These are phyloP conservation scores for Camelina hispida DNA, from an alignment of 345 rosid species.

Conservation along the genomic window DNA sequence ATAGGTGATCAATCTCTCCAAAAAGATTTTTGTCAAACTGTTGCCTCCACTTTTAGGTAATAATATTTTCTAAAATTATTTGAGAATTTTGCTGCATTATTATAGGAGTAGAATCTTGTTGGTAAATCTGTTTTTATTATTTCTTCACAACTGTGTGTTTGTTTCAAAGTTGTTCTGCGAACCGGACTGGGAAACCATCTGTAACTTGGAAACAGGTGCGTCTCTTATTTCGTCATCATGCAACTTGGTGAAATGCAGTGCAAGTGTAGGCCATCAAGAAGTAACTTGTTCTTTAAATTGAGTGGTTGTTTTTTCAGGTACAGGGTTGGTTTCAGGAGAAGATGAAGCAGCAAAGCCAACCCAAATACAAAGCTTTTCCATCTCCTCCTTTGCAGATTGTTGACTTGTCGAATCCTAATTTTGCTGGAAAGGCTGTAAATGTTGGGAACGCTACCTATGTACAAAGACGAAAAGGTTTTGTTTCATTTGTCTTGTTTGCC, in stretches of 20 bases:
- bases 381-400: constrained; percentile 35
- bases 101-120: not conserved
- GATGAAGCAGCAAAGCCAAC: constrained; percentile 39
- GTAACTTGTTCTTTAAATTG: constrained; percentile 16
- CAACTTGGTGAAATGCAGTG: not conserved
- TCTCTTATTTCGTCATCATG: constrained; percentile 14
- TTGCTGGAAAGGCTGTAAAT: constrained; percentile 22
- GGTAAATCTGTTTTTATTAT: too few species aligned
- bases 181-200: constrained; percentile 58
- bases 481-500: constrained; percentile 18
- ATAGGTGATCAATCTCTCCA: constrained; percentile 57
- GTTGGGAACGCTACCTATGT: constrained; percentile 29
- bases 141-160: not conserved
- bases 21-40: constrained; percentile 60
- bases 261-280: not conserved
- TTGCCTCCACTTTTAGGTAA: constrained; percentile 75
- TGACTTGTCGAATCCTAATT: constrained; percentile 47
- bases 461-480: constrained; percentile 53
- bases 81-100: not conserved
- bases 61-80: not conserved
- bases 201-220: constrained; percentile 74
- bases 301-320: constrained; percentile 50
- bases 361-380: constrained; percentile 36
- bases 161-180: constrained; percentile 54
- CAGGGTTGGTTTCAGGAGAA: constrained; percentile 69